phyloP scores from a whole-genome alignment of 1,284 basidiomycete species.

The Marasmius sp. region DNA sequence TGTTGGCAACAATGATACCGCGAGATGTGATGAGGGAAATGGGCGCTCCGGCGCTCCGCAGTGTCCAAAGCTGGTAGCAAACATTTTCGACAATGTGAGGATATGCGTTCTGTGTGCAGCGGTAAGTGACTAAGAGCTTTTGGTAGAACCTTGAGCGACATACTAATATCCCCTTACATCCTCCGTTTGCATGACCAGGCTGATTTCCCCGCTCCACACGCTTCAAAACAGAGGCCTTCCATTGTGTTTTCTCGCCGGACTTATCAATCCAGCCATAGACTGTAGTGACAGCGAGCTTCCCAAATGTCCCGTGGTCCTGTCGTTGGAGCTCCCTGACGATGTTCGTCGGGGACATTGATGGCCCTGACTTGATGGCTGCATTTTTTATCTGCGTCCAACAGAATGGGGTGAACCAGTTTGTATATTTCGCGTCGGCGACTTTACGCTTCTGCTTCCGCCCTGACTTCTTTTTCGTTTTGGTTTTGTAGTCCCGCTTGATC shows the following conservation, averaged over 20 bases:
- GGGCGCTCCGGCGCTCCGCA: slow-evolving; percentile 15
- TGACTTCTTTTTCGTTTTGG: slow-evolving; percentile 9
- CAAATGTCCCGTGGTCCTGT: slow-evolving; percentile 16
- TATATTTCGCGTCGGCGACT: slow-evolving; percentile 14
- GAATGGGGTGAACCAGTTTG: slow-evolving; percentile 25
- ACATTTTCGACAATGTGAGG: slow-evolving; percentile 21
- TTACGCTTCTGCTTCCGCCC: slow-evolving; percentile 15
- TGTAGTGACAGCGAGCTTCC: slow-evolving; percentile 13
- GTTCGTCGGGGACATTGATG: slow-evolving; percentile 12
- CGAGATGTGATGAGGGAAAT: slow-evolving; percentile 22
- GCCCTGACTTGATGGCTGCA: slow-evolving; percentile 13
- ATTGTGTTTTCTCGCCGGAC: slow-evolving; percentile 7
- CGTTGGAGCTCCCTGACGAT: slow-evolving; percentile 16
- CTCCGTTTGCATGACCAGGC: slow-evolving; percentile 19
- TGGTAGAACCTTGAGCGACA: background rate
- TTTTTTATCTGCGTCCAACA: slow-evolving; percentile 19
- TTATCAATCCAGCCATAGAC: slow-evolving; percentile 24
- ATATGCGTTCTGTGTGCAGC: slow-evolving; percentile 7
- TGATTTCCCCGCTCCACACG: slow-evolving; percentile 16
- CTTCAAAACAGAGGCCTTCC: slow-evolving; percentile 13
- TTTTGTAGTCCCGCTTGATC: background rate
- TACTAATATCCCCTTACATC: slow-evolving; percentile 15
- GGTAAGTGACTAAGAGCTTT: background rate
- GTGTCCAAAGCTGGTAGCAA: slow-evolving; percentile 12
- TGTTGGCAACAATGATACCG: slow-evolving; percentile 25